Evolutionary conservation across 495 filamentous ascomycete genomes (phyloP).

Genomic region (Penicillium paxilli): DNA sequence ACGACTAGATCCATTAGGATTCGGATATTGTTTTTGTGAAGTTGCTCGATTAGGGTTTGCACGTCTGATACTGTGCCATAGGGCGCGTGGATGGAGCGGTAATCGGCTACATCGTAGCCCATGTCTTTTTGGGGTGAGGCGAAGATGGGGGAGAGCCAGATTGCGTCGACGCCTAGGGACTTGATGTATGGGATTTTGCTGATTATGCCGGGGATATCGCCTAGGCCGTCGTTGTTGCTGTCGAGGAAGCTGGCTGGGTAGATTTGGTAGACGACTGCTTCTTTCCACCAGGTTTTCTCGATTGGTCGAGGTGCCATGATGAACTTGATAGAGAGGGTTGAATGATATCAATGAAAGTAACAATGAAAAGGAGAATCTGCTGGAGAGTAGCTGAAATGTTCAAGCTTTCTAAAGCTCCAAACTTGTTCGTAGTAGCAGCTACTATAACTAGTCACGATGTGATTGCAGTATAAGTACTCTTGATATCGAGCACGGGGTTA

Average conservation of each 20-base stretch:
- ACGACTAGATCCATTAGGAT: conserved; percentile 50
- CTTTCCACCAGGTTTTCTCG: conserved; percentile 25
- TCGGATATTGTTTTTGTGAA: conserved; percentile 54
- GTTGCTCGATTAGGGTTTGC: conserved; percentile 48
- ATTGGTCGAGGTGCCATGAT: not conserved
- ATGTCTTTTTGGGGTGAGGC: conserved; percentile 50
- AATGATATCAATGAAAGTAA: not conserved
- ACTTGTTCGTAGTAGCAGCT: no score
- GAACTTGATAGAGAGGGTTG: not conserved
- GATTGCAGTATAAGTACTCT: not conserved
- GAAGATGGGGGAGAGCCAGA: conserved; percentile 67
- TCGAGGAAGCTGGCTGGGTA: conserved; percentile 53
- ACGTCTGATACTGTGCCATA: conserved; percentile 59
- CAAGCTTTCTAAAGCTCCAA: no score
- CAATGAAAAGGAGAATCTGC: no score
- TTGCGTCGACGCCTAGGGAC: conserved; percentile 56
- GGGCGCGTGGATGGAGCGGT: conserved; percentile 50
- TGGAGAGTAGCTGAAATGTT: no score
- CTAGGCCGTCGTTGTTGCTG: conserved; percentile 61
- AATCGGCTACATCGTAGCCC: conserved; percentile 61
- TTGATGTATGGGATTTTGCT: conserved; percentile 61
- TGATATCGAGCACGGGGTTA: not conserved
- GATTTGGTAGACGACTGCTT: conserved; percentile 30
- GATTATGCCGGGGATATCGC: conserved; percentile 64
- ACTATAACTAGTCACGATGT: not conserved